Evolutionary conservation across 768 basidiomycete genomes (phyloP), one percentile per base, ranked within the genome.

Genomic region (Lyophyllum semitale): DNA sequence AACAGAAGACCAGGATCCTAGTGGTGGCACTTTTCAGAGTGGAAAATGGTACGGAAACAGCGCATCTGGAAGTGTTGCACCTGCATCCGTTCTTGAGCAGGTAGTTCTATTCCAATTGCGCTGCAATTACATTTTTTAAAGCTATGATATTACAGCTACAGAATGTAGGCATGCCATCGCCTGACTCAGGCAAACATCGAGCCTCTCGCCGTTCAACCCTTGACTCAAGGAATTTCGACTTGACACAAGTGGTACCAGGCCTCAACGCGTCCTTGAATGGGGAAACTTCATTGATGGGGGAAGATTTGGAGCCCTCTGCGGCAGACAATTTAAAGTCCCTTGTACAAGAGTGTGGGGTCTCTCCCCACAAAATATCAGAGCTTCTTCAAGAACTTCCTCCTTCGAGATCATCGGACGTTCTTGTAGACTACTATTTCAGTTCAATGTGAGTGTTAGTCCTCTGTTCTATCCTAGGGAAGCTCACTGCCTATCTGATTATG

Each of bases 261-360:
- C 30, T 48, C 8, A 43, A 58, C 37, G 35, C 25, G 5, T 25
- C 58, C 49, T 17, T 48, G 15, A 50, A 48, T 30, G 56, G 51
- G 3, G 58, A 63, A 33, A 62, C 46, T 26, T 50, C 58, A 33
- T 37, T 63, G 20, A 78, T 81, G 22, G 78, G 69, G 30, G 74
- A 75, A 46, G 80, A 79, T 41, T 55, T 71, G 25, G 81, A 82
- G 59, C 76, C 77, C 11, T 76, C 79, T 15, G 88, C 93, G 13
- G 90, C 84, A 2, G 92, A 95, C 66, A 94, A 91, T 62, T 73
- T 95, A 46, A 89, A 89, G 66, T 84, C 84, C 42, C 79, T 98
- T 32, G 88, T 96, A 33, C 89, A 91, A 70, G 94, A 98, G 68
- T 98, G 91, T 68, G 95, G 95, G 6, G 92, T 95, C 33, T 84